Base-by-base conservation (phyloP, 208 protist genomes). In the Wallacemonas sp. region DNA sequence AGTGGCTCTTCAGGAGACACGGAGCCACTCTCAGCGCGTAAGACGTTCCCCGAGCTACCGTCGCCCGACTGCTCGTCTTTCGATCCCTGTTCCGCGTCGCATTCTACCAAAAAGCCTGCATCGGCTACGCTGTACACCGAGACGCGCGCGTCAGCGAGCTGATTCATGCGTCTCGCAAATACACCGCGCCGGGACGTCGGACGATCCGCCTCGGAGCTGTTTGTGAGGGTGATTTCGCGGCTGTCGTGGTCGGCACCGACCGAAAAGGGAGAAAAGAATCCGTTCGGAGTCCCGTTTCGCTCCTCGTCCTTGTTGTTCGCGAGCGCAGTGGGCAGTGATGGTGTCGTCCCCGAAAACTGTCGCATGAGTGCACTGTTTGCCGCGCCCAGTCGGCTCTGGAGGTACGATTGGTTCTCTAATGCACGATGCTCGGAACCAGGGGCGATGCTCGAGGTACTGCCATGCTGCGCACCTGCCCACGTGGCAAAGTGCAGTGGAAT, bases 131-230 rank as follows among this genome's bases (percentile, higher is more conserved):
- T 58, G 30, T 42, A 58, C 30, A 58, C 26, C n/a, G 51, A 58
- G 6, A 58, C 17, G 12, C 22, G 51, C 24, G 51, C 30, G 51
- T 58, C 51, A 8, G 51, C 51, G 30, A 58, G 51, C n/a, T 58
- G 51, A 39, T 58, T 33, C 11, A 58, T 58, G 9, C 51, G 51
- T 3, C 51, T 26, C 26, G 51, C 51, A 24, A 33, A 58, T 5
- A 31, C 51, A 3, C 11, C n/a, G 14, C 51, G 51, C 4, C 1
- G 51, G n/a, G 51, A 58, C 11, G 51, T 24, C 8, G 51, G 36
- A 9, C 51, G 51, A 9, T 58, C 36, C 2, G n/a, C 30, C 12
- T 33, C 51, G n/a, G 51, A 39, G n/a, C 3, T 30, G 9, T 3
- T 58, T 6, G 19, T 1, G 51, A 8, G 19, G 15, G 28, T 39